Evolutionary conservation across 192 early-diverging fungal species (phyloP), one percentile per base, ranked within the genome.

Genomic region (Gaertneriomyces semiglobifer): DNA sequence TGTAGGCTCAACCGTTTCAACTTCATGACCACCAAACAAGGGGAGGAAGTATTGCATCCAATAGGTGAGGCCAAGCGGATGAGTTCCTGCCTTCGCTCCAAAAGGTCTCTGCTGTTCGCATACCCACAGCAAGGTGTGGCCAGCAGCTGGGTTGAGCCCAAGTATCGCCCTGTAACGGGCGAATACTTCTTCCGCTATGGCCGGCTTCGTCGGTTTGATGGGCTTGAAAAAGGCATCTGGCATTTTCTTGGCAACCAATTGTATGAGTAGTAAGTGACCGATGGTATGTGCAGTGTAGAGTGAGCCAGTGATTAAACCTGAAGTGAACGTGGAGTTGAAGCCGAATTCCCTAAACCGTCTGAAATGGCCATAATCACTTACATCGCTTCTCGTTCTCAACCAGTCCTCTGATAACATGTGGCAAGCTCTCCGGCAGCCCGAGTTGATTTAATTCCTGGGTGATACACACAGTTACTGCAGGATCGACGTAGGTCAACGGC

Each of bases 111-210:
- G 59, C 44, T 60, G 59, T 10, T 56, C 56, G 50, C 44, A 68
- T 12, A 68, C 18, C 66, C 66, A 68, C 50, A 68, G 10, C 14
- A 68, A 20, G 19, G 46, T 68, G 43, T 68, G 56, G 19, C 58
- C 66, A 16, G 60, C 66, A 9, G 66, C 66, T 4, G 66, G 66
- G 58, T 68, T 68, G 33, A 47, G 25, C 6, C 66, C 66, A 25
- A 60, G 52, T 2, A 38, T 33, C 9, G 57, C 33, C 19, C 38
- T 39, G 58, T 68, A 68, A 45, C 25, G n/a, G 16, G 58, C 66
- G 11, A 68, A 16, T 14, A 68, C 44, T n/a, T 50, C 47, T 18
- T 68, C 44, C 0, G n/a, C 39, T 14, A 58, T 47, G 0, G 65
- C 16, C n/a, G 10, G 10, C 11, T 48, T 25, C 14, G 20, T 51